Conservation (phyloP, 768 basidiomycete genomes). For the Hemileccinum impolitum region DNA sequence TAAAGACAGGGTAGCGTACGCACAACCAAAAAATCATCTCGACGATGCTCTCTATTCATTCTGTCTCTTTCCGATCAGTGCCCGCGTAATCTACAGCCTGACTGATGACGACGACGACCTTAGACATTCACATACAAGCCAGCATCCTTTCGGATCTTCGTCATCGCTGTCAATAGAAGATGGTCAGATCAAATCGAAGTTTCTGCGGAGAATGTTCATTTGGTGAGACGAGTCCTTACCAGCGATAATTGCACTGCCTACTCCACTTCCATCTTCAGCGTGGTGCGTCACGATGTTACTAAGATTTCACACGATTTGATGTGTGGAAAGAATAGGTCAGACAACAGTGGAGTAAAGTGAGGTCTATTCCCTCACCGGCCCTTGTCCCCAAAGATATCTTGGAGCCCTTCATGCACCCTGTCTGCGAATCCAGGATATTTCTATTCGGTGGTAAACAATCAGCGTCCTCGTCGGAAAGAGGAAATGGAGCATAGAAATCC, state of each 20-base stretch:
- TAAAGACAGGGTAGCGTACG: background rate
- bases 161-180: slow-evolving; percentile 67
- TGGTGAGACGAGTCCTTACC: slow-evolving; percentile 35
- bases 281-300: slow-evolving; percentile 35
- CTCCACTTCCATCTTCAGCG: slow-evolving; percentile 66
- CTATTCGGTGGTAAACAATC: slow-evolving; percentile 37
- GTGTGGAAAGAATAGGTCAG: slow-evolving; percentile 34
- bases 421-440: slow-evolving; percentile 98
- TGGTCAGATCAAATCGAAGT: background rate
- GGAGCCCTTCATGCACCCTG: slow-evolving; percentile 85
- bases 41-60: background rate
- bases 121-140: slow-evolving; percentile 55
- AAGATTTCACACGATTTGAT: slow-evolving; percentile 67
- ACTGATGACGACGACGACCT: background rate
- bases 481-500: background rate
- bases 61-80: background rate
- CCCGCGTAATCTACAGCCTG: too few species aligned
- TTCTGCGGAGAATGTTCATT: background rate
- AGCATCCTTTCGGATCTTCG: slow-evolving; percentile 71
- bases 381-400: slow-evolving; percentile 95
- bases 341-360: background rate
- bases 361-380: slow-evolving; percentile 59
- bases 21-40: background rate
- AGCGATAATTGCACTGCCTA: slow-evolving; percentile 96
- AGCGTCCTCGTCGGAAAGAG: background rate